These are phyloP conservation scores for Trichoderma sp. DNA, from an alignment of 2,329 filamentous ascomycete genomes.

Conservation along the genomic window DNA sequence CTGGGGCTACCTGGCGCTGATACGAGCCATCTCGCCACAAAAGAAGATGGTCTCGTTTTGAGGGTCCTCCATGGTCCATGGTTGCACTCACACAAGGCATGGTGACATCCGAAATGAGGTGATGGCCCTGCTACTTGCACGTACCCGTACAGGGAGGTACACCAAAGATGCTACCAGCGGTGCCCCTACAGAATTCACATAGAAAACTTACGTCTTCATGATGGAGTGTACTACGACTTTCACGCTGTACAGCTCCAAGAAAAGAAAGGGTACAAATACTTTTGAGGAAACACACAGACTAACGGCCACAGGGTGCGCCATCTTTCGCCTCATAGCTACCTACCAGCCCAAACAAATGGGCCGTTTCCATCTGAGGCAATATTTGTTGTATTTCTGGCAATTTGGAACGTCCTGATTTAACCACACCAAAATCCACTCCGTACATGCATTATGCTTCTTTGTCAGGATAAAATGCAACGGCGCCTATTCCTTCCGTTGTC, in stretches of 20 bases:
- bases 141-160: neutral
- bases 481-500: neutral
- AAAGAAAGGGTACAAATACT: neutral
- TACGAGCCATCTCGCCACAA: slow-evolving; percentile 8
- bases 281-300: neutral
- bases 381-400: neutral
- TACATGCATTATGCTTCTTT: neutral
- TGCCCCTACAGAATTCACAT: neutral
- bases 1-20: neutral
- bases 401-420: neutral
- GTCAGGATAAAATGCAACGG: slow-evolving; percentile 15
- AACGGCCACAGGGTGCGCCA: neutral
- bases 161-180: neutral
- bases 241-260: no score
- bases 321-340: neutral
- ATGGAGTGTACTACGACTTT: neutral
- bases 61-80: neutral
- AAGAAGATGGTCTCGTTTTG: neutral
- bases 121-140: slow-evolving; percentile 1
- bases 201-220: neutral
- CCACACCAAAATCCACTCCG: neutral
- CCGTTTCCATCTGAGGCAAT: neutral
- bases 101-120: slow-evolving; percentile 17
- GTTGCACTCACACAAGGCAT: slow-evolving; percentile 14
- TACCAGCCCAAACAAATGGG: neutral